Evolutionary conservation across 345 rosid genomes (phyloP).

Genomic region (Turritis glabra): DNA sequence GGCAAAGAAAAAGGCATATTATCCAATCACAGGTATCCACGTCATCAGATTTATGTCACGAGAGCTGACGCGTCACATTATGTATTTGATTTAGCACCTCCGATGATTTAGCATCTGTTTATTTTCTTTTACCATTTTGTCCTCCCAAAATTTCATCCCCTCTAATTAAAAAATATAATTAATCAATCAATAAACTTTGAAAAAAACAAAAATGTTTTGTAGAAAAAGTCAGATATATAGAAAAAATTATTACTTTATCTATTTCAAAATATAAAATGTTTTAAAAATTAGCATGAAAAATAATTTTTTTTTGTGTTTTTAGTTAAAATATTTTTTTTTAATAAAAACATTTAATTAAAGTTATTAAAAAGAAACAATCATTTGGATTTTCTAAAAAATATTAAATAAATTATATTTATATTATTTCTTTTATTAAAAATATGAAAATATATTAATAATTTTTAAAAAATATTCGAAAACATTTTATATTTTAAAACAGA

Average conservation of each 20-base stretch:
- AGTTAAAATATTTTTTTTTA: no score
- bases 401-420: no score
- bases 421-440: no score
- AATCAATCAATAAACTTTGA: not conserved
- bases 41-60: constrained; percentile 28
- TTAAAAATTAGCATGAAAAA: no score
- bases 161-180: not conserved
- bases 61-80: constrained; percentile 33
- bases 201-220: not conserved
- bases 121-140: constrained; percentile 8
- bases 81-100: constrained; percentile 27
- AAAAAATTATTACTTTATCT: not conserved
- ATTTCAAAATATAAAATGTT: no score
- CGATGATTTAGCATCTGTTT: constrained; percentile 31
- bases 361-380: no score
- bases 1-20: not conserved
- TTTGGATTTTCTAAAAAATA: no score
- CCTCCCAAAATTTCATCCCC: constrained; percentile 5
- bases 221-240: constrained; percentile 2
- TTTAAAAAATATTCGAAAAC: no score
- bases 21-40: constrained; percentile 15
- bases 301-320: no score
- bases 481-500: no score
- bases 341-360: no score
- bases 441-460: no score